Percentiles rank a stretch among this genome's conserved stretches.
Conservation (phyloP, 176 grass and related monocot genomes). For the Oryza nivara region DNA sequence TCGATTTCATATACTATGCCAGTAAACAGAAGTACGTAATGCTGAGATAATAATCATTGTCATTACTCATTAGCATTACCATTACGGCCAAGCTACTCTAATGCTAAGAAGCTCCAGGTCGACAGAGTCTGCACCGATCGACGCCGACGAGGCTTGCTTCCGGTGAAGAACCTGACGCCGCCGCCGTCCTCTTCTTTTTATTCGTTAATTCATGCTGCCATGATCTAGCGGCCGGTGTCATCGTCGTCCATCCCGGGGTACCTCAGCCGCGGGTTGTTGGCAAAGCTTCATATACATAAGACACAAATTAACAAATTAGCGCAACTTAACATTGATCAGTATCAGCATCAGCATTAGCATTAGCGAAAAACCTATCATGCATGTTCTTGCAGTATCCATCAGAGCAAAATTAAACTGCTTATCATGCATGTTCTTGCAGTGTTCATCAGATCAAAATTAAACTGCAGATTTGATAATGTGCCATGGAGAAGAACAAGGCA, state of each 20-base stretch:
- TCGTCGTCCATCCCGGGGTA: constrained; percentile 45
- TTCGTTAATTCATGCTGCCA: background rate
- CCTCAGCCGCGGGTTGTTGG: constrained; percentile 73
- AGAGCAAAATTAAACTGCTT: background rate
- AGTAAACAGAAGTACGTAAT: too few relatives aligned
- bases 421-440: background rate
- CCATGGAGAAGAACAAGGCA: background rate
- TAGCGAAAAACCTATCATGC: too few relatives aligned
- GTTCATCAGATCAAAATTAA: background rate
- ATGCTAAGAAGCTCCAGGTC: background rate
- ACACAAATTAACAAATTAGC: background rate
- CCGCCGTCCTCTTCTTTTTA: background rate
- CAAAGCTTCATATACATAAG: constrained; percentile 44
- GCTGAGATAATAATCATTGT: too few relatives aligned
- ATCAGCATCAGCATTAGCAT: too few relatives aligned
- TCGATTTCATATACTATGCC: background rate
- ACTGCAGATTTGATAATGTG: background rate
- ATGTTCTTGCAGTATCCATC: too few relatives aligned
- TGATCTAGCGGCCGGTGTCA: constrained; percentile 53
- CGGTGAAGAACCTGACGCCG: background rate
- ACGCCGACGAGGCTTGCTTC: background rate
- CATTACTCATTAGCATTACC: too few relatives aligned
- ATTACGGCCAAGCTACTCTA: background rate
- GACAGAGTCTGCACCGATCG: background rate
- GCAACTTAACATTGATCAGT: background rate